Base-by-base conservation (phyloP, 208 protist genomes). In the Wallacemonas collosoma region DNA sequence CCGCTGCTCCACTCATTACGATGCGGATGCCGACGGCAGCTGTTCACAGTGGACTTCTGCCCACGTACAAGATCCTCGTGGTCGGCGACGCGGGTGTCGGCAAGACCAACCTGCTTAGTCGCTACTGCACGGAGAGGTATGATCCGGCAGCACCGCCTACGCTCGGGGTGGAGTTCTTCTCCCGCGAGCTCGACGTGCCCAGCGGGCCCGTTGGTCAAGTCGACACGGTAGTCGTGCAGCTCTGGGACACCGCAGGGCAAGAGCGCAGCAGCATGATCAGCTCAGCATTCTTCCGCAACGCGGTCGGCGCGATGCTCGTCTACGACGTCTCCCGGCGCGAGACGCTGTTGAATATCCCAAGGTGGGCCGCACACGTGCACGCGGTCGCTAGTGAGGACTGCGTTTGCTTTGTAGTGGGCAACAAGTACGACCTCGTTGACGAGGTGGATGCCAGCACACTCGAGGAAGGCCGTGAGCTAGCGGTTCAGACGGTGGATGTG, bases 131-230 rank as follows among this genome's bases (percentile, higher is more conserved):
- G 48, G 88, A 97, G 57, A 82, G 89, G 68, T 98, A 98, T 75
- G 79, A 95, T 68, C 72, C 86, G 41, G 80, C 91, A 39, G 90
- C 86, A 15, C 93, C 92, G 26, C 93, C 98, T 63, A 99, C 98
- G 11, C 97, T 99, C 76, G 98, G 98, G 44, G 94, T 98, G 1
- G 98, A 99, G 81, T 99, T 99, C 83, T 95, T 95, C 56, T 98
- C 97, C 1, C 83, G 95, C 15, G 95, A 98, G 58, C 84, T 98
- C 12, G 92, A 98, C 68, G 89, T 98, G 44, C 82, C 82, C 3
- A 47, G 67, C 6, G 80, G 68, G 6, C 57, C 57, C 1, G 80
- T 80, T 6, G 75, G 81, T 1, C 50, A 79, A 54, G 75, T 65
- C 2, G 76, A 80, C 62, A 85, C 81, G n/a, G 86, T 93, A 8